Base-by-base conservation (phyloP, 73 alveolate species). In the Paramecium sexaurelia region DNA sequence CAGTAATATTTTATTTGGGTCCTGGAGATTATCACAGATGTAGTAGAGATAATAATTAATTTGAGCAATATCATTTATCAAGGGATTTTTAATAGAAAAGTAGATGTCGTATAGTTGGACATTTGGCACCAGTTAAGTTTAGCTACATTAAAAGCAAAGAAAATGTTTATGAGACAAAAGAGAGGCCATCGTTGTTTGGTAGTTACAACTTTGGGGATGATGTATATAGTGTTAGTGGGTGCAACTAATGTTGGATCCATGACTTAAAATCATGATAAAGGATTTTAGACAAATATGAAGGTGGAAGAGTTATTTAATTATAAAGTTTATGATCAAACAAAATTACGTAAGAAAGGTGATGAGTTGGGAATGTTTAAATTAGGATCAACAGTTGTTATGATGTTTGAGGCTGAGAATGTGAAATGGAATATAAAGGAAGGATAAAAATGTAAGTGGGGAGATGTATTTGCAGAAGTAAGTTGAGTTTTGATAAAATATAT, bases 1-100 rank as follows among this genome's bases (percentile, higher is more conserved):
- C 71, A 45, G 92, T 91, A 7, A 84, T 92, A n/a, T 55, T 94
- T 39, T 94, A 94, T 55, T 66, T 94, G 43, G 87, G 92, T 55
- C 97, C 97, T 2, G 94, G 95, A n/a, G 97, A 94, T 43, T 94
- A 94, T 55, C 97, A 94, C 66, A 85, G 97, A 71, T n/a, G n/a
- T n/a, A n/a, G n/a, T n/a, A n/a, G n/a, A n/a, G n/a, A n/a, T n/a
- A n/a, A n/a, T n/a, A n/a, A n/a, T n/a, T n/a, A n/a, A n/a, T n/a
- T n/a, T n/a, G n/a, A n/a, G n/a, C n/a, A n/a, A n/a, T 94, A 68
- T 69, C 95, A 94, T 86, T 75, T 91, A 47, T 89, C 95, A 11
- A 87, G 95, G 17, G 85, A 83, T 22, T 73, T 92, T 22, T 17
- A 78, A 9, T 37, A 84, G 36, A 24, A 87, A 40, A 84, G 55